These are phyloP conservation scores for Cyberlindnera euphorbiae DNA, from an alignment of 805 yeast genomes.

Conservation along the genomic window DNA sequence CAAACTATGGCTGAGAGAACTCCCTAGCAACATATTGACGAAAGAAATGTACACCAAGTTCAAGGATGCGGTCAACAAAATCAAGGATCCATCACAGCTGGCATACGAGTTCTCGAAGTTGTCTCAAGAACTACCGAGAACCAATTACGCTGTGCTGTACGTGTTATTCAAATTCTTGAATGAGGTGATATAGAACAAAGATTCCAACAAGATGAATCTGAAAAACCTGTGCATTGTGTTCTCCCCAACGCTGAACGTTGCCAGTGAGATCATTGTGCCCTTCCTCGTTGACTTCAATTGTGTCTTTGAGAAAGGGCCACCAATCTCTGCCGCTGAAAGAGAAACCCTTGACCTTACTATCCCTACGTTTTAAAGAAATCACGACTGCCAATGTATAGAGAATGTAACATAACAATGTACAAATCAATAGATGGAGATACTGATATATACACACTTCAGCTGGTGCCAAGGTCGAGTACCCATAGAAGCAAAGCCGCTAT, in stretches of 20 bases:
- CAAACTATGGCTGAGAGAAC: constrained; percentile 74
- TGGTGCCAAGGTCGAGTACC: too few species aligned
- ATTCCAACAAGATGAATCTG: constrained; percentile 76
- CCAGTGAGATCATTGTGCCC: constrained; percentile 53
- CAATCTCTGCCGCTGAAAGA: constrained; percentile 35
- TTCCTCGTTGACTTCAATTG: constrained; percentile 58
- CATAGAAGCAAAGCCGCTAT: too few species aligned
- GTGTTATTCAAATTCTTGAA: constrained; percentile 65
- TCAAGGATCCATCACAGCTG: constrained; percentile 26
- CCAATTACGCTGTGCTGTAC: constrained; percentile 55
- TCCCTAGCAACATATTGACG: constrained; percentile 68
- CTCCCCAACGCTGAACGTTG: constrained; percentile 72
- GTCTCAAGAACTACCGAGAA: constrained; percentile 38
- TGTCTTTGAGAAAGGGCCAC: constrained; percentile 51
- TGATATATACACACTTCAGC: too few species aligned
- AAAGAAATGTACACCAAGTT: constrained; percentile 40
- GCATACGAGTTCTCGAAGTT: constrained; percentile 32
- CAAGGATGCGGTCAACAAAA: constrained; percentile 30
- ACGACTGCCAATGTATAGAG: too few species aligned
- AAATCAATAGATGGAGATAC: too few species aligned
- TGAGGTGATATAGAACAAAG: constrained; percentile 55
- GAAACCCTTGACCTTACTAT: constrained; percentile 49
- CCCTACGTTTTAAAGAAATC: constrained; percentile 38
- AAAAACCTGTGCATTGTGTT: constrained; percentile 77
- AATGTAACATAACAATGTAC: too few species aligned